phyloP scores from a whole-genome alignment of 177 flowering plant species.

The Vitis hybrid region DNA sequence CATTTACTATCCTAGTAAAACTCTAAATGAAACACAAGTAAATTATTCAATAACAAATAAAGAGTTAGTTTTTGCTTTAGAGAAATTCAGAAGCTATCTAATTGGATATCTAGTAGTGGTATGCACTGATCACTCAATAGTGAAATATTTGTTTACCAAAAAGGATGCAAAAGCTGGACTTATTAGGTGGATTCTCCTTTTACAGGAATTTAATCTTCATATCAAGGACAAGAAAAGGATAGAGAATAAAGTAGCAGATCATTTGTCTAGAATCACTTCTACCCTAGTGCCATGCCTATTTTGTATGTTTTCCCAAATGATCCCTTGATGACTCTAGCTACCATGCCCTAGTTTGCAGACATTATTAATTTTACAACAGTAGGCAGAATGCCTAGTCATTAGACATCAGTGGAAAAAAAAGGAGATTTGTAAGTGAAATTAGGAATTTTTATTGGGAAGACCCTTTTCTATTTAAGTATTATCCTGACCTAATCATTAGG shows the following conservation, averaged over 20 bases:
- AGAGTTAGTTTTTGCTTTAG: slow-evolving; percentile 7
- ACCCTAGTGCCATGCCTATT: too few species aligned
- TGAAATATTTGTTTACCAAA: not conserved
- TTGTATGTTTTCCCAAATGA: too few species aligned
- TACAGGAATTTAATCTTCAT: not conserved
- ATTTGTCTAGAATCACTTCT: slow-evolving; percentile 1
- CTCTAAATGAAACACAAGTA: slow-evolving; percentile 1
- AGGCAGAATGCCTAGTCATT: too few species aligned
- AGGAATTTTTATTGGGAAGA: slow-evolving; percentile 8
- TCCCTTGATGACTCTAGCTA: too few species aligned
- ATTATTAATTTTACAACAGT: not conserved
- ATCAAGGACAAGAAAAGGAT: not conserved
- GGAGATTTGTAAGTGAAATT: not conserved
- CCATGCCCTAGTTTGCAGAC: too few species aligned
- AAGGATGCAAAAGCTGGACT: slow-evolving; percentile 16
- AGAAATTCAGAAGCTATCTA: slow-evolving; percentile 14
- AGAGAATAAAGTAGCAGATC: slow-evolving; percentile 18
- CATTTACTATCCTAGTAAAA: slow-evolving; percentile 15
- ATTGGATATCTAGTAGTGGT: slow-evolving; percentile 3
- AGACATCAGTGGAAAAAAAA: not conserved
- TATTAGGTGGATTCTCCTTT: slow-evolving; percentile 9
- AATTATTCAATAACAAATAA: slow-evolving; percentile 6
- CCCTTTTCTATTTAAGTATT: slow-evolving; percentile 6
- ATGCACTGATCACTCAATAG: not conserved
- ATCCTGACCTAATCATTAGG: slow-evolving; percentile 9